These are phyloP conservation scores for Diaporthe destruens DNA, from an alignment of 2,329 filamentous ascomycete genomes.

Conservation along the genomic window DNA sequence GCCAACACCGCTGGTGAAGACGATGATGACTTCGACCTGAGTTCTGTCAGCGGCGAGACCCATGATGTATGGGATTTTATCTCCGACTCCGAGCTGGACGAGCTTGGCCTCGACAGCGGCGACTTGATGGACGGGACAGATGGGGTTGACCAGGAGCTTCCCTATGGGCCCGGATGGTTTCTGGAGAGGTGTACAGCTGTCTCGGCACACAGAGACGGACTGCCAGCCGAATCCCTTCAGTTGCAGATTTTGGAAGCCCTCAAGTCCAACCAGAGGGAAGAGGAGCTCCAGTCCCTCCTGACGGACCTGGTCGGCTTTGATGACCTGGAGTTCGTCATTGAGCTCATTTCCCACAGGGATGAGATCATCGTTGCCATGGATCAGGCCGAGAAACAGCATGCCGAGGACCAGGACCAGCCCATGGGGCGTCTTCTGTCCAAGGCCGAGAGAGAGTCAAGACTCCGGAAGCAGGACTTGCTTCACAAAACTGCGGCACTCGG, in stretches of 20 bases:
- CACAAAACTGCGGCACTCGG: constrained; percentile 84
- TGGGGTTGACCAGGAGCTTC: constrained; percentile 46
- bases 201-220: constrained; percentile 72
- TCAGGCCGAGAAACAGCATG: constrained; percentile 49
- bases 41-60: constrained; percentile 68
- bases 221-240: constrained; percentile 78
- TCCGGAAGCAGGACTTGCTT: constrained; percentile 81
- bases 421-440: constrained; percentile 74
- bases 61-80: constrained; percentile 96
- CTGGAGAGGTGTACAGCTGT: constrained; percentile 75
- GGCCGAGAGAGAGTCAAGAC: constrained; percentile 81
- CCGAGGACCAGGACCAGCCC: constrained; percentile 42
- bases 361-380: constrained; percentile 68
- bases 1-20: constrained; percentile 73
- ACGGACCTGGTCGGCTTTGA: constrained; percentile 94
- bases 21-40: constrained; percentile 64
- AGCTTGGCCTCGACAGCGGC: constrained; percentile 61
- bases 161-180: constrained; percentile 78
- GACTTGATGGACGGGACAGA: constrained; percentile 52
- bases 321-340: constrained; percentile 91
- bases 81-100: constrained; percentile 78
- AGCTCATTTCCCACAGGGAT: constrained; percentile 83
- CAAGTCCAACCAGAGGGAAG: constrained; percentile 75
- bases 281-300: constrained; percentile 90
- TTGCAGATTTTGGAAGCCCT: constrained; percentile 83